These are phyloP conservation scores for Claviceps pusilla DNA, from an alignment of 2,329 filamentous ascomycete genomes.

Conservation along the genomic window DNA sequence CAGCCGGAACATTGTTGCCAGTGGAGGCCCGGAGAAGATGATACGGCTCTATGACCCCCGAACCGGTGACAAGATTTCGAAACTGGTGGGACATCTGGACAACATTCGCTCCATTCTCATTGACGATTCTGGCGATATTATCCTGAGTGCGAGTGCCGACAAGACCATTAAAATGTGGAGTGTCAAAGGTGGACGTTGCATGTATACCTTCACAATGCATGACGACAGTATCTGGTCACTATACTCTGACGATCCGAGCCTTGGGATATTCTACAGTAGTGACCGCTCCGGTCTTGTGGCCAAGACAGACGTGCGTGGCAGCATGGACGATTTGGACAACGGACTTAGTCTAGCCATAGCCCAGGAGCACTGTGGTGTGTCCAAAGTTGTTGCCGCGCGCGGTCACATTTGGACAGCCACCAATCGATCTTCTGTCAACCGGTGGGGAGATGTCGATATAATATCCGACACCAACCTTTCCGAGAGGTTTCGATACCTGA, in stretches of 20 bases:
- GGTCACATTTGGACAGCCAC: slow-evolving; percentile 84
- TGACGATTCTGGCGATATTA: slow-evolving; percentile 73
- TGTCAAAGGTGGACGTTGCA: slow-evolving; percentile 82
- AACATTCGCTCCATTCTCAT: slow-evolving; percentile 85
- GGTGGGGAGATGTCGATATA: slow-evolving; percentile 79
- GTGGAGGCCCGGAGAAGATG: slow-evolving; percentile 84
- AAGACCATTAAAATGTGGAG: slow-evolving; percentile 98
- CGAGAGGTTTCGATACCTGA: slow-evolving; percentile 34
- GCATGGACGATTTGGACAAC: slow-evolving; percentile 57
- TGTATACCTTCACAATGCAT: slow-evolving; percentile 98
- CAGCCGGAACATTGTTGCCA: slow-evolving; percentile 68
- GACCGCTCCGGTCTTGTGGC: slow-evolving; percentile 88
- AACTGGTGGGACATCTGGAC: slow-evolving; percentile 92
- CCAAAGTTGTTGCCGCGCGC: slow-evolving; percentile 50
- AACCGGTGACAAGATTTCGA: slow-evolving; percentile 80
- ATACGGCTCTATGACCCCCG: slow-evolving; percentile 85
- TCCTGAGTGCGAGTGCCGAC: slow-evolving; percentile 88
- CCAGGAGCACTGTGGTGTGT: slow-evolving; percentile 77
- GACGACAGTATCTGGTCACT: slow-evolving; percentile 96
- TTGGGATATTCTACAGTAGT: slow-evolving; percentile 86
- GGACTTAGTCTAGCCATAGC: slow-evolving; percentile 81
- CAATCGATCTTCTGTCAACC: slow-evolving; percentile 78
- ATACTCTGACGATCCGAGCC: slow-evolving; percentile 70
- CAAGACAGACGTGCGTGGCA: slow-evolving; percentile 77
- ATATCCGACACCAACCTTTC: slow-evolving; percentile 53